Evolutionary conservation across 768 basidiomycete genomes (phyloP).

Genomic region (Mycena galopus): DNA sequence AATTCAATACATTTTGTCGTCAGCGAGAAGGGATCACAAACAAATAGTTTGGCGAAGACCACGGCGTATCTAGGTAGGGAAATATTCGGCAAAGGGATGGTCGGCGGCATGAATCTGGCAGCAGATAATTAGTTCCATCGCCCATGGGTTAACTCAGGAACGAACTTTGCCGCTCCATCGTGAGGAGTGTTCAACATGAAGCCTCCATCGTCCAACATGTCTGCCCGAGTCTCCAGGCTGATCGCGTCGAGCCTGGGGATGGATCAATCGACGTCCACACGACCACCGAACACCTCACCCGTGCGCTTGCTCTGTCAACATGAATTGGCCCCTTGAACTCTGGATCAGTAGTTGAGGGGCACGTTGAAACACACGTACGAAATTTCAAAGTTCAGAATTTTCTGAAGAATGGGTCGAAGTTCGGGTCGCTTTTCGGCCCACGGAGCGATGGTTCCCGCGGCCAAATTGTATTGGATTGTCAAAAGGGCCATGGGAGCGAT

Average conservation of each 20-base stretch:
- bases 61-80: not conserved
- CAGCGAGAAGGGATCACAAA: not conserved
- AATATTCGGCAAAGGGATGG: not conserved
- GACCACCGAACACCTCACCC: not conserved
- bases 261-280: not conserved
- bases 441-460: constrained; percentile 46
- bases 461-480: constrained; percentile 51
- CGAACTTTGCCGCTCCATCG: constrained; percentile 27
- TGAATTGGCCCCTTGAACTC: not conserved
- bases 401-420: constrained; percentile 42
- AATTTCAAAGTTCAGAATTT: constrained; percentile 45
- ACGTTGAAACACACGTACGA: constrained; percentile 12
- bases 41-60: constrained; percentile 15
- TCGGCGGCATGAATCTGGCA: constrained; percentile 15
- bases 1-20: not conserved
- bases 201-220: constrained; percentile 45
- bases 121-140: not conserved
- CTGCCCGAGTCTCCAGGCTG: constrained; percentile 47
- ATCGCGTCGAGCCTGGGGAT: constrained; percentile 38
- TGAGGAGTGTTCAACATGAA: constrained; percentile 39
- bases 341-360: not conserved
- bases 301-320: constrained; percentile 20
- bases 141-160: not conserved
- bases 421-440: constrained; percentile 37
- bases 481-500: constrained; percentile 45